A percentile compares a stretch with the other conserved stretches of the same genome.
Conservation (phyloP, 345 rosid genomes). For the Microthlaspi erraticum region DNA sequence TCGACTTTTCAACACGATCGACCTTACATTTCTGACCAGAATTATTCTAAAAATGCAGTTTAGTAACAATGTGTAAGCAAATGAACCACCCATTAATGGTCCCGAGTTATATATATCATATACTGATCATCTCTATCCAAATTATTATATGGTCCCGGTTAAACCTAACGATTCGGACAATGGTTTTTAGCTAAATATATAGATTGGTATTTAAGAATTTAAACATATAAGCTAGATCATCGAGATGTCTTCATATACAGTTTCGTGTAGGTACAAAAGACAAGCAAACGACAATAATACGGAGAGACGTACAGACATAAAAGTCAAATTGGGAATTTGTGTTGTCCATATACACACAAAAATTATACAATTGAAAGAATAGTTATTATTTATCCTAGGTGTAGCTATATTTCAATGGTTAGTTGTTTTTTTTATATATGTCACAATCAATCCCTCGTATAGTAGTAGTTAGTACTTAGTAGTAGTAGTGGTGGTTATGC, state of each 20-base stretch:
- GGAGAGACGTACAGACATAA: slow-evolving; percentile 25
- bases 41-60: slow-evolving; percentile 1
- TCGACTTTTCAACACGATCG: slow-evolving; percentile 30
- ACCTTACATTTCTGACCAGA: not conserved
- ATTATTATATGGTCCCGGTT: slow-evolving; percentile 24
- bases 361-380: not conserved
- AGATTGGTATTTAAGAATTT: not conserved
- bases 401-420: not conserved
- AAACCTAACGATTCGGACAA: slow-evolving; percentile 26
- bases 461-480: not conserved
- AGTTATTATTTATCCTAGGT: slow-evolving; percentile 6
- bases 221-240: slow-evolving; percentile 5
- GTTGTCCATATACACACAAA: not conserved
- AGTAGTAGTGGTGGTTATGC: slow-evolving; percentile 12
- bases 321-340: not conserved
- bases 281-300: slow-evolving; percentile 22
- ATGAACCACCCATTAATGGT: slow-evolving; percentile 36
- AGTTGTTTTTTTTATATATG: slow-evolving; percentile 9
- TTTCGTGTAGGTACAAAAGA: slow-evolving; percentile 26
- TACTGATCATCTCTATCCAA: slow-evolving; percentile 1
- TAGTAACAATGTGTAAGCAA: slow-evolving; percentile 27
- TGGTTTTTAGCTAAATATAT: not conserved
- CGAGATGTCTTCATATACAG: slow-evolving; percentile 8
- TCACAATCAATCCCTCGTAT: slow-evolving; percentile 24
- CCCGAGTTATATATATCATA: slow-evolving; percentile 32